phyloP scores from a whole-genome alignment of 805 yeast genomes.

The Blastobotrys robertii region DNA sequence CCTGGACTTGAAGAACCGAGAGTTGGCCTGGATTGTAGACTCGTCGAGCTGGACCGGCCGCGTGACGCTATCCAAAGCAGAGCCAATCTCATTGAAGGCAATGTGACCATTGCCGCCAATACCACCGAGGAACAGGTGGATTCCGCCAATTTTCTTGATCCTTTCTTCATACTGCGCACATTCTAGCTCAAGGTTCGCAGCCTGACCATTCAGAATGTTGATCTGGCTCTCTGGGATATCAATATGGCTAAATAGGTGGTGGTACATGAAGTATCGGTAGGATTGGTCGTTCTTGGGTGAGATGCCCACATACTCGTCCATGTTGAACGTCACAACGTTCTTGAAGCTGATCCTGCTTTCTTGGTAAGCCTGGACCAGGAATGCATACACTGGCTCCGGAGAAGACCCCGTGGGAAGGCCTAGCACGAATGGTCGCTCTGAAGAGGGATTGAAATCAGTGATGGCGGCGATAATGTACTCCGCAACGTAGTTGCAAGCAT shows the following conservation, averaged over 20 bases:
- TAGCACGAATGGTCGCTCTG: constrained; percentile 36
- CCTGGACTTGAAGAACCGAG: constrained; percentile 40
- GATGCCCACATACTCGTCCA: constrained; percentile 51
- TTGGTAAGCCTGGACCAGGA: constrained; percentile 36
- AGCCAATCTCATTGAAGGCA: constrained; percentile 52
- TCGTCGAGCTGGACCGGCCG: constrained; percentile 39
- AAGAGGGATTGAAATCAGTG: constrained; percentile 36
- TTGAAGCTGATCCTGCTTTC: constrained; percentile 36
- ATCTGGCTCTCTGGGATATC: constrained; percentile 44
- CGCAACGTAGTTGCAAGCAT: constrained; percentile 32
- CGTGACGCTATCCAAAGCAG: constrained; percentile 36
- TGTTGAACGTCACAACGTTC: constrained; percentile 49
- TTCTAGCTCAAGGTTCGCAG: constrained; percentile 36
- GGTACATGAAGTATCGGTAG: constrained; percentile 49
- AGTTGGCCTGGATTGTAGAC: constrained; percentile 44
- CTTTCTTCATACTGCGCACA: constrained; percentile 40
- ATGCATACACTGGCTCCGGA: constrained; percentile 45
- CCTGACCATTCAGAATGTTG: constrained; percentile 45
- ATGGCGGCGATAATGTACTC: constrained; percentile 36
- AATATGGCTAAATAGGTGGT: constrained; percentile 45
- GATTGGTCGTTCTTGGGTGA: constrained; percentile 40
- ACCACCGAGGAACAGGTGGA: constrained; percentile 48
- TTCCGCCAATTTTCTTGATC: constrained; percentile 39
- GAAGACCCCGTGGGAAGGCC: constrained; percentile 57
- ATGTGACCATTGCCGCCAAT: constrained; percentile 54